Evolutionary conservation across 805 yeast genomes (phyloP).

Genomic region (Candida hispaniensis): DNA sequence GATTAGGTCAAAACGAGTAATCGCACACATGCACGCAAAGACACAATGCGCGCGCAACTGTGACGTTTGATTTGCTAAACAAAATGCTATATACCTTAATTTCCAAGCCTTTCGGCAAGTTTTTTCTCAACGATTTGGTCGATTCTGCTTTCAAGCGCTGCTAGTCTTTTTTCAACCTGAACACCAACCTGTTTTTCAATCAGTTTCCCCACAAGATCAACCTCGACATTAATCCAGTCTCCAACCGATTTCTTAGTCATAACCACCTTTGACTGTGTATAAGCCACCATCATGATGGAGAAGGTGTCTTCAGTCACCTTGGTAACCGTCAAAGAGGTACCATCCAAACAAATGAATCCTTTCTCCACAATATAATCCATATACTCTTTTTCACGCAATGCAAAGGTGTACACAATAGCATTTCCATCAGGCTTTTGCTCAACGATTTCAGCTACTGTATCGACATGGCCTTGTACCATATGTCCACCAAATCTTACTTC

Average conservation of each 20-base stretch:
- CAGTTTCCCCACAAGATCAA: conserved; percentile 86
- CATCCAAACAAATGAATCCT: conserved; percentile 89
- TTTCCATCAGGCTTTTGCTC: conserved; percentile 50
- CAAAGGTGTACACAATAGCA: conserved; percentile 65
- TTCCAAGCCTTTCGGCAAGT: conserved; percentile 20
- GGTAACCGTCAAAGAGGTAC: conserved; percentile 84
- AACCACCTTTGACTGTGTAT: conserved; percentile 75
- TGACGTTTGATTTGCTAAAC: no score
- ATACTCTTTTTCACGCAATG: conserved; percentile 50
- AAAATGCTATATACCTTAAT: conserved; percentile 1
- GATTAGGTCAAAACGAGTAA: no score
- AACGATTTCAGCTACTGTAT: conserved; percentile 65
- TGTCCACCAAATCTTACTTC: conserved; percentile 93
- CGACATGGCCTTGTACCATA: conserved; percentile 96
- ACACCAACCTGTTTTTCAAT: conserved; percentile 73
- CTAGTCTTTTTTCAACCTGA: conserved; percentile 46
- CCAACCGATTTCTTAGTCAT: conserved; percentile 56
- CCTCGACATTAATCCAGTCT: conserved; percentile 76
- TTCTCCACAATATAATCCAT: conserved; percentile 77
- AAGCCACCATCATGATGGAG: conserved; percentile 82
- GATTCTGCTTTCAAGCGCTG: conserved; percentile 40
- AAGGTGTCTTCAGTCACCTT: conserved; percentile 49
- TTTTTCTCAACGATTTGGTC: conserved; percentile 39
- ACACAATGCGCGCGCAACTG: no score
- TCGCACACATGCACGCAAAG: no score